A percentile compares a stretch with the other conserved stretches of the same genome.
These are phyloP conservation scores for Cotoneaster glaucophyllus DNA, from an alignment of 306 rosid species.

Conservation along the genomic window DNA sequence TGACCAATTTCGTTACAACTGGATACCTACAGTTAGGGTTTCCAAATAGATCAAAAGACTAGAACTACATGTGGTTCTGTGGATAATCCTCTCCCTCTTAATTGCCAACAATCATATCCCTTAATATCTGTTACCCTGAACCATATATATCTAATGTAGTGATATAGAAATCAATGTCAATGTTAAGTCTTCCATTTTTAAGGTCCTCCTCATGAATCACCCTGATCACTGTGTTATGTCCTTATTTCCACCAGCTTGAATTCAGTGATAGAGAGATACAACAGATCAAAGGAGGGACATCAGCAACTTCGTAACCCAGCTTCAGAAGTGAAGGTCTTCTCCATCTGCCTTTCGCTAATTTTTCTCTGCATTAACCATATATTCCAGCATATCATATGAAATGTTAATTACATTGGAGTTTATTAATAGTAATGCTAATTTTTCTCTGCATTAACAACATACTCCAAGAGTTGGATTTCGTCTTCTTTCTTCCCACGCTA, in stretches of 20 bases:
- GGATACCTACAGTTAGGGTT: too few relatives aligned
- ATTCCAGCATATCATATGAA: not conserved
- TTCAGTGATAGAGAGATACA: constrained; percentile 52
- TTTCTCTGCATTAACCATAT: not conserved
- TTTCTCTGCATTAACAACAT: not conserved
- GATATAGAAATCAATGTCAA: too few relatives aligned
- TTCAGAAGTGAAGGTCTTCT: constrained; percentile 59
- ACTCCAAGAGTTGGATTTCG: not conserved
- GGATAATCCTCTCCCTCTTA: too few relatives aligned
- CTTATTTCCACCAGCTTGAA: constrained; percentile 46
- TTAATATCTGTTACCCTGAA: too few relatives aligned
- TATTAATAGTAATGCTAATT: not conserved
- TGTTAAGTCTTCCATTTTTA: not conserved
- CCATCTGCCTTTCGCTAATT: not conserved
- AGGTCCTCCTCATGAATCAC: not conserved
- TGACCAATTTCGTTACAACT: too few relatives aligned
- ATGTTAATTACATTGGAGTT: not conserved
- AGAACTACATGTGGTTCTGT: too few relatives aligned
- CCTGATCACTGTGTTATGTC: constrained; percentile 3
- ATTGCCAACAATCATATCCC: too few relatives aligned
- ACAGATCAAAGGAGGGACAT: constrained; percentile 44
- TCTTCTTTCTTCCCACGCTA: not conserved
- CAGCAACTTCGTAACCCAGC: constrained; percentile 45
- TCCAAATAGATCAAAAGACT: too few relatives aligned
- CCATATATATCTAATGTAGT: too few relatives aligned